Base-by-base conservation (phyloP, 2,329 filamentous ascomycete genomes). In the Rhinocladiella similis region DNA sequence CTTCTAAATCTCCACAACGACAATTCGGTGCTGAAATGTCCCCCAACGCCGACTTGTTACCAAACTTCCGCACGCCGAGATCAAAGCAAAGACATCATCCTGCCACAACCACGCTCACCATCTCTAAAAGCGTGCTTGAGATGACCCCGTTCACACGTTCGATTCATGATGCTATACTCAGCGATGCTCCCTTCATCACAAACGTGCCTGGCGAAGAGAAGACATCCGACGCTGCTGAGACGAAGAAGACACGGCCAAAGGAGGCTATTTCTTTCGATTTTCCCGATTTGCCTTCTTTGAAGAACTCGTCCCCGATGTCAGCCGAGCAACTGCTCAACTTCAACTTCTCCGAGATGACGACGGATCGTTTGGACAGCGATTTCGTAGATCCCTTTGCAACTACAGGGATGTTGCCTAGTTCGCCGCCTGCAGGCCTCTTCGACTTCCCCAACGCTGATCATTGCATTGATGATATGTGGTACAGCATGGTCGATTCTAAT, bases 211-310 rank as follows among this genome's bases (percentile, higher is more conserved):
- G 49, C 18, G 52, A 58, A 27, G 46, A 49, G 5, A 53, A 56
- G 19, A 33, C 33, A n/a, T 50, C 22, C 27, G 33, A 35, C 38
- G 53, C 39, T 14, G 38, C 25, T n/a, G 29, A 33, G n/a, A 54
- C 47, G 82, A 86, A 58, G 75, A 75, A 9, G 75, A 78, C 53
- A 68, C 76, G 42, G 78, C 82, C 63, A 73, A 51, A 57, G 22
- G 60, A 59, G 50, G 49, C 53, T 12, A 50, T 56, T 33, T 47
- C 50, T 20, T 70, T 68, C 22, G 75, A 80, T 39, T 76, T 75
- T 54, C 63, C 66, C 3, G 68, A 66, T 33, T 56, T 76, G 12
- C 70, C 73, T 5, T 63, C 67, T 54, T 53, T 64, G 22, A 59
- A 64, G 48, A 54, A 54, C 27, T 65, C 62, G 10, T 66, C 64